phyloP scores from a whole-genome alignment of 352 stramenopile species.

The Globisporangium cystogenes region DNA sequence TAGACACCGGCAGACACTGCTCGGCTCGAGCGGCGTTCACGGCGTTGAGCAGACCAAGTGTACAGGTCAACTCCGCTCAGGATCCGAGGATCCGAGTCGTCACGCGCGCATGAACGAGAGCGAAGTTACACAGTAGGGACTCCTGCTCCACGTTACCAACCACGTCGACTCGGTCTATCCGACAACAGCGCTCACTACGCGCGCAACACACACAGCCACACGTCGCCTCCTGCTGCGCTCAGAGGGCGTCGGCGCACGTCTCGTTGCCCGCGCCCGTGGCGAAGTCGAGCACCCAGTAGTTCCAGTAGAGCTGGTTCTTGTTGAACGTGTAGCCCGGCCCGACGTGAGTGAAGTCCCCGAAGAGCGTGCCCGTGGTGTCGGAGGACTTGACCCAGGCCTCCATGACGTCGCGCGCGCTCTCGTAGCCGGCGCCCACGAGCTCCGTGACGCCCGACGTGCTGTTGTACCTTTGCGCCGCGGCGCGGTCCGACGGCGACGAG shows the following conservation, averaged over 20 bases:
- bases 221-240: too few relatives aligned
- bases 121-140: too few relatives aligned
- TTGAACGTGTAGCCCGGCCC: constrained; percentile 29
- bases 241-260: constrained; percentile 5
- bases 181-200: too few relatives aligned
- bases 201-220: too few relatives aligned
- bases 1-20: too few relatives aligned
- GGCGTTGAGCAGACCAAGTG: too few relatives aligned
- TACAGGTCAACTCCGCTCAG: too few relatives aligned
- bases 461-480: constrained; percentile 21
- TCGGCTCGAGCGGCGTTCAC: too few relatives aligned
- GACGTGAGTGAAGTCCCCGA: constrained; percentile 23
- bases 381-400: constrained; percentile 24
- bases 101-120: too few relatives aligned
- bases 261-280: constrained; percentile 9
- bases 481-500: constrained; percentile 19
- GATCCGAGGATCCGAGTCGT: too few relatives aligned
- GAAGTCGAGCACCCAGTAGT: constrained; percentile 31
- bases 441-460: constrained; percentile 23
- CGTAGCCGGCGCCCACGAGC: constrained; percentile 24
- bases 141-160: too few relatives aligned
- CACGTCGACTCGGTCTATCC: too few relatives aligned
- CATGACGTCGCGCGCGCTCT: constrained; percentile 15
- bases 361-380: constrained; percentile 13
- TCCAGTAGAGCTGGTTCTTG: constrained; percentile 20